These are phyloP conservation scores for Dactylellina parvicollis DNA, from an alignment of 2,329 filamentous ascomycete species.

Conservation along the genomic window DNA sequence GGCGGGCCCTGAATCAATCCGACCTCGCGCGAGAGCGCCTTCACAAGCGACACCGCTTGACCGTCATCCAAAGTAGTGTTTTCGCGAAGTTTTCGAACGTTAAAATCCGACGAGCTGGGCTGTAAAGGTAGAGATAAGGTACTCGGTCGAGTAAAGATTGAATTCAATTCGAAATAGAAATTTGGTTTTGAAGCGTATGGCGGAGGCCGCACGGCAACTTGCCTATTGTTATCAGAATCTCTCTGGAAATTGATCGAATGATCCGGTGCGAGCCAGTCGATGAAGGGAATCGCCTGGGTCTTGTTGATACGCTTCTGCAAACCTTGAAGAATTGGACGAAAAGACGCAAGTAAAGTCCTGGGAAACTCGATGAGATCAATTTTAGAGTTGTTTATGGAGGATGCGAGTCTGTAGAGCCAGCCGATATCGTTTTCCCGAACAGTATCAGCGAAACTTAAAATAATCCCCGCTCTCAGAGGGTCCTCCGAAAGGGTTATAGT, in stretches of 20 bases:
- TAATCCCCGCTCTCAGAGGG: conserved; percentile 55
- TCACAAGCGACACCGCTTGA: conserved; percentile 67
- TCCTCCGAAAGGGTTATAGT: conserved; percentile 55
- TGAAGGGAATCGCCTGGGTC: conserved; percentile 65
- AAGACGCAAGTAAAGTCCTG: conserved; percentile 69
- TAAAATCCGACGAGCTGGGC: conserved; percentile 31
- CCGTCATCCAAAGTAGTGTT: conserved; percentile 67
- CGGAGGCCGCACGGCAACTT: conserved; percentile 63
- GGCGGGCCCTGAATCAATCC: conserved; percentile 76
- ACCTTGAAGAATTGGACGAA: conserved; percentile 68
- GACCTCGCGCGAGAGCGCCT: conserved; percentile 67
- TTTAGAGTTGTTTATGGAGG: neutral
- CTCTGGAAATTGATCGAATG: conserved; percentile 19
- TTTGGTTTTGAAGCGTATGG: conserved; percentile 65
- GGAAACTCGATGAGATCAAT: conserved; percentile 70
- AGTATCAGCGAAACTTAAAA: conserved; percentile 54
- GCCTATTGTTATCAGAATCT: conserved; percentile 28
- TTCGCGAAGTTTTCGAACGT: conserved; percentile 57
- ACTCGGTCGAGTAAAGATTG: conserved; percentile 44
- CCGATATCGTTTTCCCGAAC: conserved; percentile 55
- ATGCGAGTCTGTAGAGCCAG: conserved; percentile 13
- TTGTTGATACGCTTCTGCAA: conserved; percentile 67
- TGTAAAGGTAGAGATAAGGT: conserved; percentile 13
- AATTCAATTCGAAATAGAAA: conserved; percentile 66
- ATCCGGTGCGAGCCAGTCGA: conserved; percentile 63